Evolutionary conservation across 2,329 filamentous ascomycete genomes (phyloP), one percentile per base, ranked within the genome.

Genomic region (Talaromyces sp.): DNA sequence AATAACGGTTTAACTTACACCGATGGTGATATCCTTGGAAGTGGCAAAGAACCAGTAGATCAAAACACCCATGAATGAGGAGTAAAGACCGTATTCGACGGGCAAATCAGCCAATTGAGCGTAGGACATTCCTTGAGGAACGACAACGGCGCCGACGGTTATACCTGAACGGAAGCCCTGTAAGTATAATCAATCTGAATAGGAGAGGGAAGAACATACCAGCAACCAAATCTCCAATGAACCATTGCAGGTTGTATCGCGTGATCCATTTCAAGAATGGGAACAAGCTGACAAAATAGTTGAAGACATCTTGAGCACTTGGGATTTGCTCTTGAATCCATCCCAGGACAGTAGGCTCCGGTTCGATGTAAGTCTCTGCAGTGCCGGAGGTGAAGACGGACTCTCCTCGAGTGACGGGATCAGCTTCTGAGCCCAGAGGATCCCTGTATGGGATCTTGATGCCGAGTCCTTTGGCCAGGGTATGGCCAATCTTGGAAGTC

Each of bases 1-100:
- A 4, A 22, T 49, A 3, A 25, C 7, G 7, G 3, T 36, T 69
- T 59, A 1, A 85, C 89, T 80, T 83, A 91, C 90, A 17, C 94
- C 94, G 65, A 98, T 98, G 10, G 94, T 97, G 74, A 99, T 98
- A 77, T 99, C 94, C 76, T 98, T 99, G 15, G 94, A 97, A 0
- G 95, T 99, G 38, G 93, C 95, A 74, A 98, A 98, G 75, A 97
- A 91, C 94, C 94, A 98, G 79, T 99, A 99, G 67, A 97, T 84
- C 68, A 97, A 77, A 17, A 96, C 93, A 60, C 94, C 95, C 85
- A 97, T 95, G 75, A 99, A 98, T 0, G 94, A 97, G 0, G 94
- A 95, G 79, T 96, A 96, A 0, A 98, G 85, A 61, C 94, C 94
- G 73, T 89, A 98, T 74, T 98, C 85, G 5, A 90, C 86, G 0